phyloP scores from a whole-genome alignment of 2,329 filamentous ascomycete genomes.

The Hypoxylon sp. region DNA sequence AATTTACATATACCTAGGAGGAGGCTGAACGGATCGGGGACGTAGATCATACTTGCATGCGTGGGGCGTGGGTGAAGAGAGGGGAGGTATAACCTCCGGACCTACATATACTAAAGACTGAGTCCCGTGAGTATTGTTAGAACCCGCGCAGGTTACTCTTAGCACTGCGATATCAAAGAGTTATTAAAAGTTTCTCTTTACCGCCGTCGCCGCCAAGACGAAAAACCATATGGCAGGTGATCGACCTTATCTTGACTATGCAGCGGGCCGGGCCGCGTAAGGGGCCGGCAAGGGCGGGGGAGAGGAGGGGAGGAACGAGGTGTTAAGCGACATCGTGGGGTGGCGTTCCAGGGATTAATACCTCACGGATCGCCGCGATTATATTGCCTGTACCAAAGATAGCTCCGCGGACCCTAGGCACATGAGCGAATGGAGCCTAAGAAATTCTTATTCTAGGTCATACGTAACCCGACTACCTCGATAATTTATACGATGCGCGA shows the following conservation, averaged over 20 bases:
- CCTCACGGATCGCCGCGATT: slow-evolving; percentile 36
- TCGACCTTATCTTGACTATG: slow-evolving; percentile 32
- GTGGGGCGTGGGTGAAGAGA: slow-evolving; percentile 22
- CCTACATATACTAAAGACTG: slow-evolving; percentile 9
- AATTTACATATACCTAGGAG: slow-evolving; percentile 20
- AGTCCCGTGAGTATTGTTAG: slow-evolving; percentile 20
- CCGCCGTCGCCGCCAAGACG: slow-evolving; percentile 38
- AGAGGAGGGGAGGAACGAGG: not conserved
- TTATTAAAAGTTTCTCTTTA: slow-evolving; percentile 10
- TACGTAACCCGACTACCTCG: not conserved
- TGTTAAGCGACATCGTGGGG: slow-evolving; percentile 27
- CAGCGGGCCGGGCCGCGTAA: slow-evolving; percentile 37
- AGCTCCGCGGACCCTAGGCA: slow-evolving; percentile 29
- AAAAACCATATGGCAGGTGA: slow-evolving; percentile 24
- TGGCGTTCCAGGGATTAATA: slow-evolving; percentile 29
- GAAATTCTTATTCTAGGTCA: not conserved
- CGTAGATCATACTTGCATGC: slow-evolving; percentile 37
- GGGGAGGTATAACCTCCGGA: slow-evolving; percentile 18
- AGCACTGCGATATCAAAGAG: slow-evolving; percentile 7
- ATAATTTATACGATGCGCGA: slow-evolving; percentile 36
- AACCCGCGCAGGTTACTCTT: slow-evolving; percentile 11
- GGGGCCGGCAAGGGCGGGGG: slow-evolving; percentile 7
- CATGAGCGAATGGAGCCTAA: slow-evolving; percentile 26
- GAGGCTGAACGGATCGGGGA: slow-evolving; percentile 39
- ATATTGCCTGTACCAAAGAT: slow-evolving; percentile 36